Percentiles rank a stretch among this genome's conserved stretches.
phyloP scores from a whole-genome alignment of 2,329 filamentous ascomycete species.

The Clonostachys rosea region DNA sequence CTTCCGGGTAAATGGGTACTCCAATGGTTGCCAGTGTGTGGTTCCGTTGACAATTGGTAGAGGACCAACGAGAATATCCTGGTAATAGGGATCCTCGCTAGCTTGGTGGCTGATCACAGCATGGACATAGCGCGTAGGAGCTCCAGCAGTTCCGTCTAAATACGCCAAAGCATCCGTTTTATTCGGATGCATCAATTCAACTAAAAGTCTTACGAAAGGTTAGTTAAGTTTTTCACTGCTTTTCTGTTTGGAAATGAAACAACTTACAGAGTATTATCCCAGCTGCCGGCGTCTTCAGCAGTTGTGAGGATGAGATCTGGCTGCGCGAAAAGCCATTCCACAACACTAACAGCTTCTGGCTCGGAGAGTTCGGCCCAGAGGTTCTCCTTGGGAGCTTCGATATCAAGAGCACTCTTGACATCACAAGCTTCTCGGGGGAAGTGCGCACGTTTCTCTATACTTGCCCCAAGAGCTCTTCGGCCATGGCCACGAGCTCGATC shows the following conservation, averaged over 20 bases:
- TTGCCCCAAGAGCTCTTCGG: too few relatives aligned
- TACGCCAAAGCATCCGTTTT: slow-evolving; percentile 4
- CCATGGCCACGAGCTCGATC: too few relatives aligned
- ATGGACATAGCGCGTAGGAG: slow-evolving; percentile 12
- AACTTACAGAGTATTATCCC: slow-evolving; percentile 25
- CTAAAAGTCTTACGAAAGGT: slow-evolving; percentile 31
- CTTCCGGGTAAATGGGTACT: slow-evolving; percentile 30
- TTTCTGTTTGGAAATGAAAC: slow-evolving; percentile 23
- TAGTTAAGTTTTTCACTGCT: slow-evolving; percentile 26
- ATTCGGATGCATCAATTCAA: slow-evolving; percentile 2
- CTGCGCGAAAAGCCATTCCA: slow-evolving; percentile 30
- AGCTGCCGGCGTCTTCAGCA: slow-evolving; percentile 20
- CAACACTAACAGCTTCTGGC: slow-evolving; percentile 16
- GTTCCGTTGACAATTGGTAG: slow-evolving; percentile 35
- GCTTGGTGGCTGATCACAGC: slow-evolving; percentile 33
- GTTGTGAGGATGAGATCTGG: slow-evolving; percentile 30
- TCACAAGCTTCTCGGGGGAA: too few relatives aligned
- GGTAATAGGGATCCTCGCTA: slow-evolving; percentile 26
- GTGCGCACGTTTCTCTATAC: too few relatives aligned
- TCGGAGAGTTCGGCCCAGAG: too few relatives aligned
- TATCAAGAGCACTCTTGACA: too few relatives aligned
- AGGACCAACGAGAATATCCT: slow-evolving; percentile 43
- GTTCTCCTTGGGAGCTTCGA: too few relatives aligned
- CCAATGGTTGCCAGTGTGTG: slow-evolving; percentile 27
- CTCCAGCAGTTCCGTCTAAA: slow-evolving; percentile 1